Evolutionary conservation across 306 rosid genomes (phyloP).

Genomic region (Ochetophila trinervis): DNA sequence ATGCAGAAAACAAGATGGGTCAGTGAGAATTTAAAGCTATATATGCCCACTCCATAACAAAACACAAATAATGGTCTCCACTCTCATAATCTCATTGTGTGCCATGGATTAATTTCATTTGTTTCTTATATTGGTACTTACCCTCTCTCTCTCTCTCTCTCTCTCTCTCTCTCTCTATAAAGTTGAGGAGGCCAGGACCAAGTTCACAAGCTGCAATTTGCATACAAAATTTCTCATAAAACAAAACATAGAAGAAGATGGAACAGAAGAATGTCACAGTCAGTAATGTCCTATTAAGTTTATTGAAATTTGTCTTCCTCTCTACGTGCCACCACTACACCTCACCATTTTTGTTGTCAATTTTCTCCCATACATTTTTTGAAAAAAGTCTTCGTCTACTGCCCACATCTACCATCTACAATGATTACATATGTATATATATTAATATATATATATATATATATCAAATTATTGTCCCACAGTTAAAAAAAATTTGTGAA

Average conservation of each 20-base stretch:
- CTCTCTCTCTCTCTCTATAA: neutral
- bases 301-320: constrained; percentile 25
- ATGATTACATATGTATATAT: too few species aligned
- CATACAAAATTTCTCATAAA: neutral
- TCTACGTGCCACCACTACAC: constrained; percentile 1
- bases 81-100: neutral
- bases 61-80: constrained; percentile 1
- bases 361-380: constrained; percentile 1
- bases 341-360: neutral
- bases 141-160: neutral
- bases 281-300: constrained; percentile 16
- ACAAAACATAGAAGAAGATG: neutral
- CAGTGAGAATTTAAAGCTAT: constrained; percentile 13
- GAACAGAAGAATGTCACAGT: constrained; percentile 3
- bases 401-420: too few species aligned
- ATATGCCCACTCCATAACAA: constrained; percentile 8
- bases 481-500: too few species aligned
- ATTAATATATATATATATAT: too few species aligned
- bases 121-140: neutral
- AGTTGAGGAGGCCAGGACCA: neutral
- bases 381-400: neutral
- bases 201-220: neutral
- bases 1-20: neutral
- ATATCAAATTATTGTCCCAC: too few species aligned
- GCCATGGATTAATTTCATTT: constrained; percentile 2